These are phyloP conservation scores for Erigeron canadensis DNA, from an alignment of 129 eudicot species.

Conservation along the genomic window DNA sequence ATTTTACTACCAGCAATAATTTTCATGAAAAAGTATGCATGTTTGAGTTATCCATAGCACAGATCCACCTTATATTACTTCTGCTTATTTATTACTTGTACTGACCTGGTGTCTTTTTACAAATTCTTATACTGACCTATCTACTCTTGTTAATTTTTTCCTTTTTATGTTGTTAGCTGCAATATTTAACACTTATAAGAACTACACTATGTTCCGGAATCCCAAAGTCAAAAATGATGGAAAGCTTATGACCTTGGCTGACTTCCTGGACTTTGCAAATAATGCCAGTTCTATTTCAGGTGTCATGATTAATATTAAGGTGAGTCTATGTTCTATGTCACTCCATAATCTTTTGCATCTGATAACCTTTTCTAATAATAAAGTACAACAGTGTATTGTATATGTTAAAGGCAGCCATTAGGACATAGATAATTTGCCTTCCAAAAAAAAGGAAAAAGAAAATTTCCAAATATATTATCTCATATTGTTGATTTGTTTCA, in stretches of 20 bases:
- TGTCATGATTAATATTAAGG: conserved; percentile 83
- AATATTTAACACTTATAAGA: conserved; percentile 43
- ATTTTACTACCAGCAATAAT: not conserved
- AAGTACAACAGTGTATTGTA: too few relatives aligned
- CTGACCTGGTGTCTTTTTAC: not conserved
- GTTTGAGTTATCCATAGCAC: conserved; percentile 1
- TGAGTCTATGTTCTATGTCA: conserved; percentile 27
- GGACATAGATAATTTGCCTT: too few relatives aligned
- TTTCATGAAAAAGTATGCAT: conserved; percentile 9
- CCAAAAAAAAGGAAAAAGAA: too few relatives aligned
- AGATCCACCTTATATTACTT: not conserved
- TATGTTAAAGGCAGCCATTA: too few relatives aligned
- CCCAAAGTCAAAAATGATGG: conserved; percentile 66
- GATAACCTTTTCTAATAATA: too few relatives aligned
- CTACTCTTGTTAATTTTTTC: not conserved
- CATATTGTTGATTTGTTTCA: too few relatives aligned
- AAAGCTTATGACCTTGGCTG: conserved; percentile 49
- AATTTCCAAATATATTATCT: too few relatives aligned
- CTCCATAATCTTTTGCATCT: not conserved
- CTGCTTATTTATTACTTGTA: not conserved
- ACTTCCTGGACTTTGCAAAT: conserved; percentile 67
- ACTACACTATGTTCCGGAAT: conserved; percentile 49
- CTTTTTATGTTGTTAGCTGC: conserved; percentile 54
- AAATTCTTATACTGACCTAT: conserved; percentile 2
- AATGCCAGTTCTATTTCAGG: conserved; percentile 73